Evolutionary conservation across 192 early-diverging fungal genomes (phyloP).

Genomic region (Dimargaris verticillata): DNA sequence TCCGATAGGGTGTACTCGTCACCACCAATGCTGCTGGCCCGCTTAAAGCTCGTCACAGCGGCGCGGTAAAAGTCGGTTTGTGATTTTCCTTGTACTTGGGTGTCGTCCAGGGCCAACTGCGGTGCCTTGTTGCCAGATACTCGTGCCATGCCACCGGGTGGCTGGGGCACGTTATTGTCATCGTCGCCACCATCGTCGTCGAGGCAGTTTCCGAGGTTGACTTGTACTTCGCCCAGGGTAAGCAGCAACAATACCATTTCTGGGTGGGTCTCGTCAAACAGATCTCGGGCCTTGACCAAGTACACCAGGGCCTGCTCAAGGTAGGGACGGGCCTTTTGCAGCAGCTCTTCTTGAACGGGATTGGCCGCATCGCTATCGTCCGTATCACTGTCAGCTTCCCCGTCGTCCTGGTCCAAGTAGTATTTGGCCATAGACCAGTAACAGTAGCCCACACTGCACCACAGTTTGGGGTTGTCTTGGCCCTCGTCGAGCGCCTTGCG

Average conservation of each 20-base stretch:
- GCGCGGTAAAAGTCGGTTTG: neutral
- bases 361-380: neutral
- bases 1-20: slow-evolving; percentile 11
- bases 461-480: slow-evolving; percentile 6
- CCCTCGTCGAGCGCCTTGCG: neutral
- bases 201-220: slow-evolving; percentile 5
- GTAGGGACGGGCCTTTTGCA: neutral
- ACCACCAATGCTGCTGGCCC: slow-evolving; percentile 3
- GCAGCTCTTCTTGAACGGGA: neutral
- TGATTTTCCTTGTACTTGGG: neutral
- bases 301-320: neutral
- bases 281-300: neutral
- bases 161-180: neutral
- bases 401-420: slow-evolving; percentile 6
- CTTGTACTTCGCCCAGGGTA: slow-evolving; percentile 5
- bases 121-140: too few species aligned
- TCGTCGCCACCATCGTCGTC: slow-evolving; percentile 1
- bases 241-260: slow-evolving; percentile 3
- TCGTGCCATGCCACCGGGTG: too few species aligned
- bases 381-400: neutral
- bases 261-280: neutral
- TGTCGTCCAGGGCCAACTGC: too few species aligned
- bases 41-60: slow-evolving; percentile 3
- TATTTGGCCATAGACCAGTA: slow-evolving; percentile 5
- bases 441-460: neutral